Percentiles rank a stretch among this genome's conserved stretches.
Conservation (phyloP, 1,284 basidiomycete genomes). For the Puccinia horiana region DNA sequence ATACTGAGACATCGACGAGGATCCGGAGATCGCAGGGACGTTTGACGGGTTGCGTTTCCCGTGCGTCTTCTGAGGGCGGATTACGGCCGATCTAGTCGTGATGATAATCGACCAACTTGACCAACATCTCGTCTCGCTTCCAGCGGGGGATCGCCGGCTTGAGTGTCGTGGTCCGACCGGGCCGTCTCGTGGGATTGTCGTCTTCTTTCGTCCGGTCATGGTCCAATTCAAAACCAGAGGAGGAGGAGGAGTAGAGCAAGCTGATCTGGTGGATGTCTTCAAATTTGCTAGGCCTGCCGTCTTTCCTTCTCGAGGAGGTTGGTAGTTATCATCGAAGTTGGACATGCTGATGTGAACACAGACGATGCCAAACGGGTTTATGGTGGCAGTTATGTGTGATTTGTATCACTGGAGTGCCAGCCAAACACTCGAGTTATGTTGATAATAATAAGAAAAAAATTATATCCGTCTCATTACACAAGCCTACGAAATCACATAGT, state of each 20-base stretch:
- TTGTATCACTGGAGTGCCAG: too few relatives aligned
- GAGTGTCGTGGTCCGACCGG: neutral
- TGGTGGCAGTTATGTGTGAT: too few relatives aligned
- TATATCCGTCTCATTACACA: too few relatives aligned
- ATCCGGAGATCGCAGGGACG: slow-evolving; percentile 58
- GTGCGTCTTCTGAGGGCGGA: neutral
- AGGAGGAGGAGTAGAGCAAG: slow-evolving; percentile 10
- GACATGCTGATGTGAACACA: too few relatives aligned
- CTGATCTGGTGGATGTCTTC: slow-evolving; percentile 32
- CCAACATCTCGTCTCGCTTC: slow-evolving; percentile 15
- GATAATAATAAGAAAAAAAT: too few relatives aligned
- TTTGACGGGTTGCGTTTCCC: slow-evolving; percentile 58
- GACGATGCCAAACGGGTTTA: too few relatives aligned
- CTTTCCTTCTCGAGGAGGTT: neutral
- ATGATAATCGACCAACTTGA: neutral
- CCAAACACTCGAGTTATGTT: too few relatives aligned
- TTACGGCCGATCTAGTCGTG: neutral
- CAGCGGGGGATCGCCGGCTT: neutral
- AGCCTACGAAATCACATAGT: too few relatives aligned
- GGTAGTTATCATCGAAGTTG: too few relatives aligned
- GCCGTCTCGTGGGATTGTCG: neutral
- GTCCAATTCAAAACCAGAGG: neutral
- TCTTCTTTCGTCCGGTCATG: neutral
- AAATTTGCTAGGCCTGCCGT: neutral
- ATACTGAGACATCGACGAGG: slow-evolving; percentile 67